phyloP scores from a whole-genome alignment of 140 eudicot species.

The Erigeron philadelphicus region DNA sequence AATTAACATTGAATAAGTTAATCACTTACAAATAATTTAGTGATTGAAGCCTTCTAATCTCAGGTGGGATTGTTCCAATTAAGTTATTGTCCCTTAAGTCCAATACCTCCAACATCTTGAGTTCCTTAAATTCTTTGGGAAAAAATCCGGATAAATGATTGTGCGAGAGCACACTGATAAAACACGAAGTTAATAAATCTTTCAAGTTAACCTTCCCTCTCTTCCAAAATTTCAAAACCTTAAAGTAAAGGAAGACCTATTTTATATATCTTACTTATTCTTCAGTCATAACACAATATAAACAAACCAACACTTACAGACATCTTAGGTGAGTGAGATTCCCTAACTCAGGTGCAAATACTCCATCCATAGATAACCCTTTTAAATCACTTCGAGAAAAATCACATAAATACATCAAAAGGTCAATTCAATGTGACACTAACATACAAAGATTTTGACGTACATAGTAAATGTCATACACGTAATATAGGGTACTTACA shows the following conservation, averaged over 20 bases:
- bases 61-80: slow-evolving; percentile 56
- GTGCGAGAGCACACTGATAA: slow-evolving; percentile 48
- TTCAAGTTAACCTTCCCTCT: not conserved
- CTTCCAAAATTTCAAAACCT: not conserved
- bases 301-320: slow-evolving; percentile 49
- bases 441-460: not conserved
- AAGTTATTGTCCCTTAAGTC: slow-evolving; percentile 63
- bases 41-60: slow-evolving; percentile 42
- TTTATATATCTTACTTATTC: not conserved
- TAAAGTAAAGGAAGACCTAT: not conserved
- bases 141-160: slow-evolving; percentile 64
- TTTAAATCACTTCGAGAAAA: slow-evolving; percentile 53
- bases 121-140: slow-evolving; percentile 60
- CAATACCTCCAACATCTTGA: slow-evolving; percentile 49
- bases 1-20: not conserved
- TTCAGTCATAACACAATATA: not conserved
- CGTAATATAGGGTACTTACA: slow-evolving; percentile 45
- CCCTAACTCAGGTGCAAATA: slow-evolving; percentile 74
- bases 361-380: slow-evolving; percentile 62
- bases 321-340: slow-evolving; percentile 57
- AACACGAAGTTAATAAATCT: slow-evolving; percentile 9
- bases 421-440: not conserved
- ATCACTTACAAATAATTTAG: slow-evolving; percentile 56
- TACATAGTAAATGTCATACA: not conserved
- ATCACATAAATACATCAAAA: slow-evolving; percentile 11